Evolutionary conservation across 441 rosid genomes (phyloP).

Genomic region (Euphorbia celastroides): DNA sequence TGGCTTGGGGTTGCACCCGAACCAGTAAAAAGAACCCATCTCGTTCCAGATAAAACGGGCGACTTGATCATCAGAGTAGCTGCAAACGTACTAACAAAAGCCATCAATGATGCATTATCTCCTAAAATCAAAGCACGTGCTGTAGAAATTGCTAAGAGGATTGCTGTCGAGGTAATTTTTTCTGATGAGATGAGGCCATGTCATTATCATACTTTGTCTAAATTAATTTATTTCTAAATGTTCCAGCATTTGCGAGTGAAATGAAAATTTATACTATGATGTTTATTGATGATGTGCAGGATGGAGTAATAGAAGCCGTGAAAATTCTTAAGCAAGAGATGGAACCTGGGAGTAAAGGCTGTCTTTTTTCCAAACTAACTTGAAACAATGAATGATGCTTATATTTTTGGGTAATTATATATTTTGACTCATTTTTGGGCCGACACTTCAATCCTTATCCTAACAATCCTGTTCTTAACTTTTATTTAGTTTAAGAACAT

Average conservation of each 20-base stretch:
- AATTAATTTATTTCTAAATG: neutral
- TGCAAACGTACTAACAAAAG: constrained; percentile 43
- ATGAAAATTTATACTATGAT: neutral
- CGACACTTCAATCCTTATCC: too few species aligned
- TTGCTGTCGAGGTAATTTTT: constrained; percentile 60
- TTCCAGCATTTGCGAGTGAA: neutral
- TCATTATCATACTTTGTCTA: too few species aligned
- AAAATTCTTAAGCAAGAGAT: constrained; percentile 25
- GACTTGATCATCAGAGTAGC: constrained; percentile 38
- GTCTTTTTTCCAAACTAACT: too few species aligned
- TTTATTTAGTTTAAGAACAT: too few species aligned
- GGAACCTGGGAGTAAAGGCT: constrained; percentile 4
- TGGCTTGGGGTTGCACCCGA: constrained; percentile 95
- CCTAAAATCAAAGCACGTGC: constrained; percentile 46
- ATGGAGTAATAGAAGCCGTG: constrained; percentile 25
- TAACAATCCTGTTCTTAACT: too few species aligned
- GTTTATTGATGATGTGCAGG: constrained; percentile 17
- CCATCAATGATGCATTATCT: constrained; percentile 53
- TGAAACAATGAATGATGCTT: too few species aligned
- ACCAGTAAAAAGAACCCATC: constrained; percentile 55
- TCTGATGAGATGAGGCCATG: neutral
- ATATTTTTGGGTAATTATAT: too few species aligned
- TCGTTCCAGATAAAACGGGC: constrained; percentile 41
- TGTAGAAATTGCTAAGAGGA: constrained; percentile 38
- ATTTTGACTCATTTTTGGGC: too few species aligned